These are phyloP conservation scores for Madurella fahalii DNA, from an alignment of 2,329 filamentous ascomycete genomes.

Conservation along the genomic window DNA sequence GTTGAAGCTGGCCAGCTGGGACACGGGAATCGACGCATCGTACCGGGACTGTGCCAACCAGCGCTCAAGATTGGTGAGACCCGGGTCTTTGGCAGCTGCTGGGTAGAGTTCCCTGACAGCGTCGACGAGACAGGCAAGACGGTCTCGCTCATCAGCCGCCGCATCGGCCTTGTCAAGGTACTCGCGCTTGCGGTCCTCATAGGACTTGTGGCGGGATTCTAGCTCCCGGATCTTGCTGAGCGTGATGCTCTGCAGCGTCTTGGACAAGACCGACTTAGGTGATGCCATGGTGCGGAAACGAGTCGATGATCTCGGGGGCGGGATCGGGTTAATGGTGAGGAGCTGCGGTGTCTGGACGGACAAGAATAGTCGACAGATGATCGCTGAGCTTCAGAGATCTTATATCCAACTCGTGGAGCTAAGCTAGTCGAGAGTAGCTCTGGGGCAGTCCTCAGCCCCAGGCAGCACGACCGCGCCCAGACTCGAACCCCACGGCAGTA, in stretches of 20 bases:
- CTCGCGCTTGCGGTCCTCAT: slow-evolving; percentile 39
- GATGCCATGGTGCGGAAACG: slow-evolving; percentile 18
- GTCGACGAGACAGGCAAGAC: slow-evolving; percentile 23
- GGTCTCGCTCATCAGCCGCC: slow-evolving; percentile 16
- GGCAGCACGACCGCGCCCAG: slow-evolving; percentile 3
- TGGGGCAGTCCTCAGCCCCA: slow-evolving; percentile 8
- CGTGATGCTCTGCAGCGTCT: slow-evolving; percentile 30
- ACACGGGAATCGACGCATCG: slow-evolving; percentile 33
- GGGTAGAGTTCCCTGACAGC: slow-evolving; percentile 24
- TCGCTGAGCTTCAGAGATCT: not conserved
- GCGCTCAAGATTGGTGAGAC: slow-evolving; percentile 31
- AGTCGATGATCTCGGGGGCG: not conserved
- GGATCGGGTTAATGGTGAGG: too few species aligned
- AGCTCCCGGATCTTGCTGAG: slow-evolving; percentile 31
- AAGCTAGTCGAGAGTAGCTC: too few species aligned
- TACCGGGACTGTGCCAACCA: slow-evolving; percentile 36
- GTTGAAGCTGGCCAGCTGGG: slow-evolving; percentile 32
- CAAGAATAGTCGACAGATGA: too few species aligned
- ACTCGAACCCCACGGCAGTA: too few species aligned
- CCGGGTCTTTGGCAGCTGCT: slow-evolving; percentile 5
- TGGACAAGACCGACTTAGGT: slow-evolving; percentile 26
- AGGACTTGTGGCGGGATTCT: slow-evolving; percentile 28
- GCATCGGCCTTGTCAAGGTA: slow-evolving; percentile 33
- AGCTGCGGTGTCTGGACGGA: too few species aligned
- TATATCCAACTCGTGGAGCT: not conserved